These are phyloP conservation scores for Canavalia ensiformis DNA, from an alignment of 306 rosid genomes.

Conservation along the genomic window DNA sequence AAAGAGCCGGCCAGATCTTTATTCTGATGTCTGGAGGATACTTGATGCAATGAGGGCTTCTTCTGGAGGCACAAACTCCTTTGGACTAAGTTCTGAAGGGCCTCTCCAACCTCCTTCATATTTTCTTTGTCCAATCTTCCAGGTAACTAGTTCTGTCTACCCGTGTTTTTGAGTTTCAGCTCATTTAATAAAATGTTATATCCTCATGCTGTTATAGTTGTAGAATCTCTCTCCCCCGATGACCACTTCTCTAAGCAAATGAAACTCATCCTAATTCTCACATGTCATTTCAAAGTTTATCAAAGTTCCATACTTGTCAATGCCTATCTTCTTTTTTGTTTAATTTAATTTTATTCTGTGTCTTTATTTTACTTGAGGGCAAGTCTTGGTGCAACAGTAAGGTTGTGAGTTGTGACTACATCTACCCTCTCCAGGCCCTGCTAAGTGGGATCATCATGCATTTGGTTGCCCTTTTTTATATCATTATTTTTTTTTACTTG, in stretches of 20 bases:
- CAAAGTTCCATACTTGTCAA: neutral
- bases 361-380: neutral
- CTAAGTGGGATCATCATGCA: too few relatives aligned
- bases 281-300: neutral
- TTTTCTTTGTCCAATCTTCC: conserved; percentile 90
- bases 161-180: neutral
- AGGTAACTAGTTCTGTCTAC: conserved; percentile 59
- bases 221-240: conserved; percentile 28
- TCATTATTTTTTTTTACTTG: neutral
- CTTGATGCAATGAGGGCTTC: conserved; percentile 84
- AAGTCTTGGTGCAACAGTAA: neutral
- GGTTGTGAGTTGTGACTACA: neutral
- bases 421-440: too few relatives aligned
- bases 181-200: conserved; percentile 13
- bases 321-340: neutral
- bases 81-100: conserved; percentile 67
- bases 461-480: neutral
- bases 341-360: neutral
- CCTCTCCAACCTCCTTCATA: conserved; percentile 79
- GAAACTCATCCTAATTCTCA: conserved; percentile 8
- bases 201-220: neutral
- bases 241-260: conserved; percentile 15
- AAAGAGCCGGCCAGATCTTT: conserved; percentile 77
- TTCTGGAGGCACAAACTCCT: conserved; percentile 65
- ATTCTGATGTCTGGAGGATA: conserved; percentile 82